Conservation (phyloP, 140 eudicot genomes). For the Anethum foeniculum region DNA sequence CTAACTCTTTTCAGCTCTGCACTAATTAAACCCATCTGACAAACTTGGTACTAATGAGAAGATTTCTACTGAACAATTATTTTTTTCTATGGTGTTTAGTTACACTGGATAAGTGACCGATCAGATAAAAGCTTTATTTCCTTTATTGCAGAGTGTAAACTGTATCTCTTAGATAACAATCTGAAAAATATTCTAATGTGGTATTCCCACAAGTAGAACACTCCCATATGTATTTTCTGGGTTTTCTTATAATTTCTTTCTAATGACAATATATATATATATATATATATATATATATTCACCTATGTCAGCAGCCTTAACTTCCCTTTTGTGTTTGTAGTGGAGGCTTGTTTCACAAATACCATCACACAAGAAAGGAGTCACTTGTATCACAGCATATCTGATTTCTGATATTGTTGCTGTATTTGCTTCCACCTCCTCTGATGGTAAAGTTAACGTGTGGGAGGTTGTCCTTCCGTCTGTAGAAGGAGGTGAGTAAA, state of each 20-base stretch:
- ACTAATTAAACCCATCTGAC: background rate
- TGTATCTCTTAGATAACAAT: background rate
- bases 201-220: background rate
- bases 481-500: constrained; percentile 44
- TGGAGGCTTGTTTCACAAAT: constrained; percentile 75
- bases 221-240: background rate
- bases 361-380: constrained; percentile 78
- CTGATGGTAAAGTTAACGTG: constrained; percentile 65
- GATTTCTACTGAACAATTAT: background rate
- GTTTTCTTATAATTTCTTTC: background rate
- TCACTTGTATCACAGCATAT: constrained; percentile 69
- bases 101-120: background rate
- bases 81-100: background rate
- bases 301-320: constrained; percentile 10
- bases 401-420: constrained; percentile 50
- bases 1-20: background rate
- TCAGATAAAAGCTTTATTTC: background rate
- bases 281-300: background rate
- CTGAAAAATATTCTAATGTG: background rate
- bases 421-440: constrained; percentile 71
- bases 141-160: background rate
- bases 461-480: constrained; percentile 63
- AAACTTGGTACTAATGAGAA: background rate
- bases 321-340: constrained; percentile 30
- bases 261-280: too few relatives aligned